A percentile compares a stretch with the other conserved stretches of the same genome.
phyloP scores from a whole-genome alignment of 2,329 filamentous ascomycete species.

The Aspergillus luchuensis region DNA sequence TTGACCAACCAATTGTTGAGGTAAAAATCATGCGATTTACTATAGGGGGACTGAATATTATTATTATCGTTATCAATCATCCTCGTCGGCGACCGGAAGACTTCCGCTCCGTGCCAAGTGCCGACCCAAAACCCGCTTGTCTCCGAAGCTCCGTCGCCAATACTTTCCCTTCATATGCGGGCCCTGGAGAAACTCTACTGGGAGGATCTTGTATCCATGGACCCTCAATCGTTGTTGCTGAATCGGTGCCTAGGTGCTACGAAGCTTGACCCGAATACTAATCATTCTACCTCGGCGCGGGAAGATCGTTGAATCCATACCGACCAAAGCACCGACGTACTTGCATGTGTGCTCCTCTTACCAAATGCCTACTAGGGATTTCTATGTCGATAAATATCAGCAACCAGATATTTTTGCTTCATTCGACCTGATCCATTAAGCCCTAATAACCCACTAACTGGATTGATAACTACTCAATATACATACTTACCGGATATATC shows the following conservation, averaged over 20 bases:
- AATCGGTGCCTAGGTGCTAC: background rate
- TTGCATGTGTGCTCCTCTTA: too few relatives aligned
- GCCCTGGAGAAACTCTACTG: background rate
- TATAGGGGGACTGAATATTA: too few relatives aligned
- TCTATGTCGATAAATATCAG: background rate
- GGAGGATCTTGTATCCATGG: background rate
- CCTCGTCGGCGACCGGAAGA: background rate
- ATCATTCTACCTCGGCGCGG: background rate
- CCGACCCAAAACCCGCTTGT: background rate
- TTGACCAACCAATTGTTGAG: too few relatives aligned
- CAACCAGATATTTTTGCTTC: background rate
- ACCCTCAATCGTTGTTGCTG: background rate
- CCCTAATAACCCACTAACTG: background rate
- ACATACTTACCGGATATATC: background rate
- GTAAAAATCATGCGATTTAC: too few relatives aligned
- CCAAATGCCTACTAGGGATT: too few relatives aligned
- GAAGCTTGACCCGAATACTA: conserved; percentile 1
- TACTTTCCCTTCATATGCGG: background rate
- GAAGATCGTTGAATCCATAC: background rate
- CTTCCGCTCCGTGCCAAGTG: background rate
- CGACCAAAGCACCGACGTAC: too few relatives aligned
- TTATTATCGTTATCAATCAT: background rate
- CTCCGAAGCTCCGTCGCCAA: background rate
- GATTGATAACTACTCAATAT: too few relatives aligned
- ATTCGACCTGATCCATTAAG: background rate